These are phyloP conservation scores for cucumber (Cucumis sativus) DNA, from an alignment of 306 rosid genomes.

Conservation along the genomic window DNA sequence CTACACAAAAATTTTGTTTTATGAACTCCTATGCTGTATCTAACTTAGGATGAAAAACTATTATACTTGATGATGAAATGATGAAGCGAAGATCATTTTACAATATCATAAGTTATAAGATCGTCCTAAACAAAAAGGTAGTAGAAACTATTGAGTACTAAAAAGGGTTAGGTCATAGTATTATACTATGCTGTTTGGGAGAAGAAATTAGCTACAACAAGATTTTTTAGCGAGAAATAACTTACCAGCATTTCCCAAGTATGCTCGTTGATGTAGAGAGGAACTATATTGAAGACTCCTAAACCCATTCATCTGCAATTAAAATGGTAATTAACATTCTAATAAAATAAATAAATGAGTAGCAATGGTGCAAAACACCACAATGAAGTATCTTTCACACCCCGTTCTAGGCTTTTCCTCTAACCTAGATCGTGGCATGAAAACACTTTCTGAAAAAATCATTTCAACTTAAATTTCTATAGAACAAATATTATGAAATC, in stretches of 20 bases:
- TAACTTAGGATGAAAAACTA: neutral
- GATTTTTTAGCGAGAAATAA: neutral
- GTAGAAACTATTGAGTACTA: neutral
- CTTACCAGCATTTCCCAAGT: neutral
- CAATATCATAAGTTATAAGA: neutral
- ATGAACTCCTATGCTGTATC: neutral
- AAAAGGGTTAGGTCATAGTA: neutral
- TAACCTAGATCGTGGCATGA: no score
- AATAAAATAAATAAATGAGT: neutral
- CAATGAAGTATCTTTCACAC: neutral
- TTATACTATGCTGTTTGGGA: neutral
- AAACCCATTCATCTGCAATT: constrained; percentile 5
- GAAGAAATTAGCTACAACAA: neutral
- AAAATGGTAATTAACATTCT: neutral
- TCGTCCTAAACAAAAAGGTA: neutral
- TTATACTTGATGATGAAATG: neutral
- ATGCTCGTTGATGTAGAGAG: neutral
- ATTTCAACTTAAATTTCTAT: no score
- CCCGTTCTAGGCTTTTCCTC: no score
- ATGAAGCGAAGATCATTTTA: neutral
- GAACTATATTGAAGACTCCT: neutral
- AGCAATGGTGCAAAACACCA: neutral
- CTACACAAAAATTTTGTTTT: neutral
- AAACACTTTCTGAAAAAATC: no score
- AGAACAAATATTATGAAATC: no score